These are phyloP conservation scores for Penicillium sp. DNA, from an alignment of 2,329 filamentous ascomycete species.

Conservation along the genomic window DNA sequence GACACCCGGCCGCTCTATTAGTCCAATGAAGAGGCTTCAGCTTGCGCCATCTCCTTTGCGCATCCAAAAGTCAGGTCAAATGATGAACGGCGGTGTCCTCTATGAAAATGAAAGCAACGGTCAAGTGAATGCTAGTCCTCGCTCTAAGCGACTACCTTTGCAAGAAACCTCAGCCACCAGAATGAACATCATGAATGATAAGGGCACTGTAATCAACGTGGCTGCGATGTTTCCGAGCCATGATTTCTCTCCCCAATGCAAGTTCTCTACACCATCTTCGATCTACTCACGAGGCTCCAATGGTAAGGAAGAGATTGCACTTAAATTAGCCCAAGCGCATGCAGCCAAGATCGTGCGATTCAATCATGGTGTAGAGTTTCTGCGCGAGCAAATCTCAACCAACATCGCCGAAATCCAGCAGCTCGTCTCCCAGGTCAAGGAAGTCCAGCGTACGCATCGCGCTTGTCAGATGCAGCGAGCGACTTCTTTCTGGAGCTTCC, in stretches of 20 bases:
- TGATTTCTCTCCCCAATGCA: neutral
- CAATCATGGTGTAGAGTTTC: conserved; percentile 24
- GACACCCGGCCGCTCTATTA: neutral
- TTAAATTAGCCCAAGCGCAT: conserved; percentile 1
- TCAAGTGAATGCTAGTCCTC: neutral
- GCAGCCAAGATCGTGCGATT: conserved; percentile 18
- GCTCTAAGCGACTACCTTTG: conserved; percentile 22
- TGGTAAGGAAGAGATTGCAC: neutral
- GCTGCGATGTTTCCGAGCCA: neutral
- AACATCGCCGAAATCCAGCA: conserved; percentile 28
- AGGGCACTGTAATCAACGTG: neutral
- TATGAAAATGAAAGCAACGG: neutral
- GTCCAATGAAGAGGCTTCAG: conserved; percentile 1
- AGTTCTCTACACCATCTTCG: neutral
- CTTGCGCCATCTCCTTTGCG: conserved; percentile 29
- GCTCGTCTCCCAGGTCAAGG: conserved; percentile 24
- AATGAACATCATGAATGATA: neutral
- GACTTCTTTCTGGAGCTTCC: conserved; percentile 43
- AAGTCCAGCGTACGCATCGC: conserved; percentile 26
- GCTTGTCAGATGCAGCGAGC: conserved; percentile 29
- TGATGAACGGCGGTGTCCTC: conserved; percentile 13
- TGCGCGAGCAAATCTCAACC: conserved; percentile 26
- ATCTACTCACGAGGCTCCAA: neutral
- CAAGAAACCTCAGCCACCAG: conserved; percentile 16
- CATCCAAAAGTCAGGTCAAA: conserved; percentile 7